phyloP scores from a whole-genome alignment of 352 stramenopile species.

The Phytophthora boehmeriae region DNA sequence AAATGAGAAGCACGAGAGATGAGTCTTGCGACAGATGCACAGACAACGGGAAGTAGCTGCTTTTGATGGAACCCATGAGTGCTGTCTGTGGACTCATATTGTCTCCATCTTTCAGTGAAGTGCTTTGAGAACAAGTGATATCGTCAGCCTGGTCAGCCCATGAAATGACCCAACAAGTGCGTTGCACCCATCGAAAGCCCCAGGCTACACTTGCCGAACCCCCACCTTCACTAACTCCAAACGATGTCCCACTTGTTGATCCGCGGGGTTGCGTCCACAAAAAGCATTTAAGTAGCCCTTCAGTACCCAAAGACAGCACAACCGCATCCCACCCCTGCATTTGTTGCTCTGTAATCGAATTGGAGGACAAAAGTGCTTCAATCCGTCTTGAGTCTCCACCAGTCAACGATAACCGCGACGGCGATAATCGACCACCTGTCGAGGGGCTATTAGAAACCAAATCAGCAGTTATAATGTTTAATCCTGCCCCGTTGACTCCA shows the following conservation, averaged over 20 bases:
- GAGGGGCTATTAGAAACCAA: constrained; percentile 4
- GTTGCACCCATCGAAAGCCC: constrained; percentile 70
- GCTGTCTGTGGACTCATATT: constrained; percentile 85
- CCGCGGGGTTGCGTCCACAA: constrained; percentile 76
- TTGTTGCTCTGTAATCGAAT: neutral
- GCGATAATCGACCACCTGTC: constrained; percentile 7
- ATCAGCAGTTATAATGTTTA: neutral
- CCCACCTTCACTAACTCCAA: constrained; percentile 23
- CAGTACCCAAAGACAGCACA: constrained; percentile 73
- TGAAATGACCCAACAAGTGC: constrained; percentile 86
- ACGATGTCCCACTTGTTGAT: constrained; percentile 26
- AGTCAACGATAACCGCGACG: constrained; percentile 15
- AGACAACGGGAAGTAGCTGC: constrained; percentile 69
- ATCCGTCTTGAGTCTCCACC: constrained; percentile 16
- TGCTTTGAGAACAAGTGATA: constrained; percentile 87
- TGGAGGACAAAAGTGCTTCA: constrained; percentile 17
- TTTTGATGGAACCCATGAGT: constrained; percentile 85
- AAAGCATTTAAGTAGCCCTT: constrained; percentile 84
- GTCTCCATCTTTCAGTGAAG: constrained; percentile 76
- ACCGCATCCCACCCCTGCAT: constrained; percentile 66
- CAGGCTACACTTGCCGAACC: constrained; percentile 28
- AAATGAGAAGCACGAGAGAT: constrained; percentile 74
- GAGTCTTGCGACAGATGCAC: constrained; percentile 67
- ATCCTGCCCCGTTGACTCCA: constrained; percentile 18
- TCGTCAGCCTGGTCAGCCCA: constrained; percentile 84